phyloP scores from a whole-genome alignment of 192 early-diverging fungal species.

The Coemansia sp. region DNA sequence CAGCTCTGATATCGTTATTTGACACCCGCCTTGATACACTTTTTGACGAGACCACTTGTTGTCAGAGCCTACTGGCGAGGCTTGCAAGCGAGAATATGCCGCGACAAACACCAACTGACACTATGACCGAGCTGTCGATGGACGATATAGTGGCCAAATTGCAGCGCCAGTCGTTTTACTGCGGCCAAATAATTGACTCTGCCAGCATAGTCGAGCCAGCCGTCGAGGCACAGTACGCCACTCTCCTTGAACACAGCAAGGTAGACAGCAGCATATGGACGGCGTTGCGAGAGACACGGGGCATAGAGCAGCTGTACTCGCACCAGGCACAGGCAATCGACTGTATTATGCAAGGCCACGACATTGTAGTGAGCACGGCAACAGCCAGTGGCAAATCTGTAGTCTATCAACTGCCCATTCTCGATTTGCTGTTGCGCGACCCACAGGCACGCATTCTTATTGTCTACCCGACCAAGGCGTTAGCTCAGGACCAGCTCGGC shows the following conservation, averaged over 20 bases:
- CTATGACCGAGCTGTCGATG: background rate
- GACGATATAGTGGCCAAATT: slow-evolving; percentile 8
- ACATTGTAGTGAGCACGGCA: slow-evolving; percentile 70
- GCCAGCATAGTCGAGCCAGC: background rate
- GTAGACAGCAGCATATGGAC: slow-evolving; percentile 7
- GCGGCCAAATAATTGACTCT: slow-evolving; percentile 2
- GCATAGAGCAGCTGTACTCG: slow-evolving; percentile 33
- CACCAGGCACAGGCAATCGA: slow-evolving; percentile 76
- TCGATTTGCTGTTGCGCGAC: slow-evolving; percentile 59
- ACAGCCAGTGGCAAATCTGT: slow-evolving; percentile 85
- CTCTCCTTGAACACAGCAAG: background rate
- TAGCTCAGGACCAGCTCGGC: slow-evolving; percentile 77
- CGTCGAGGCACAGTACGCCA: slow-evolving; percentile 4
- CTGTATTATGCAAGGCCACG: slow-evolving; percentile 25
- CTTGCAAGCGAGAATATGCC: slow-evolving; percentile 9
- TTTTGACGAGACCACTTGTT: background rate
- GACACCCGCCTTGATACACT: background rate
- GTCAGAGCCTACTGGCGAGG: background rate
- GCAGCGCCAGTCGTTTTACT: background rate
- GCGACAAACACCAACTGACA: background rate
- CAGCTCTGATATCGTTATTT: slow-evolving; percentile 7
- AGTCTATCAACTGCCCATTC: slow-evolving; percentile 73
- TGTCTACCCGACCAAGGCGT: slow-evolving; percentile 82
- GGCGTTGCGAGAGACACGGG: slow-evolving; percentile 3
- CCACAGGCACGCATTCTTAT: slow-evolving; percentile 54